Evolutionary conservation across 495 filamentous ascomycete species (phyloP), one percentile per base, ranked within the genome.

Genomic region (Trichoderma virens): DNA sequence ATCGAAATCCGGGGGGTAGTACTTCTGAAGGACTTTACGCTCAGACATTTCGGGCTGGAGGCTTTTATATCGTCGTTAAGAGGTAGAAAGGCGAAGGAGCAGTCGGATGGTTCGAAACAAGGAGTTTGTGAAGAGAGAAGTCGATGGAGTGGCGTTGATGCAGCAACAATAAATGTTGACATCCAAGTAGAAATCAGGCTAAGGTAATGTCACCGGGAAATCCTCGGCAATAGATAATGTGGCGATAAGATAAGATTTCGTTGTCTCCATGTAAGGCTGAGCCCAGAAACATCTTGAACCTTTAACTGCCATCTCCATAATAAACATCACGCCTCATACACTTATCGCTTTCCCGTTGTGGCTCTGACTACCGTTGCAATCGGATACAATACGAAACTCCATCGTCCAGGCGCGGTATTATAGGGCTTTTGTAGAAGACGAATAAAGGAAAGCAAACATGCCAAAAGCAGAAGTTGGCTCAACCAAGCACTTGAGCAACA

Each of bases 1-100:
- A 78, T 99, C 95, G 77, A 98, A 99, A 75, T 99, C 95, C 28
- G 95, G 92, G 39, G 94, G 94, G 74, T 95, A 98, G 82, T 94
- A 90, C 73, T 90, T 90, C 25, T 35, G 43, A 14, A 60, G 63
- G 31, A 60, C 63, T 59, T 65, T 65, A 31, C 63, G 63, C 63
- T 65, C 63, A 20, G 63, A 65, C 63, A 65, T 65, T 39, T 6
- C 38, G 28, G 27, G 20, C 14, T 5, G 7, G 3, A 16, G 13
- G 28, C 51, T 16, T 3, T 3, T 6, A 30, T 4, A 56, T 28
- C 23, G 51, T 16, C 0, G 23, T 5, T 11, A 9, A 25, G 11
- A 0, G 13, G 7, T 6, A 11, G 43, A 7, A 8, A 8, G n/a
- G 18, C 18, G 16, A 25, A 47, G 18, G 18, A 9, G n/a, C 20